Evolutionary conservation across 805 yeast genomes (phyloP).

Genomic region (Sugiyamaella valdiviana): DNA sequence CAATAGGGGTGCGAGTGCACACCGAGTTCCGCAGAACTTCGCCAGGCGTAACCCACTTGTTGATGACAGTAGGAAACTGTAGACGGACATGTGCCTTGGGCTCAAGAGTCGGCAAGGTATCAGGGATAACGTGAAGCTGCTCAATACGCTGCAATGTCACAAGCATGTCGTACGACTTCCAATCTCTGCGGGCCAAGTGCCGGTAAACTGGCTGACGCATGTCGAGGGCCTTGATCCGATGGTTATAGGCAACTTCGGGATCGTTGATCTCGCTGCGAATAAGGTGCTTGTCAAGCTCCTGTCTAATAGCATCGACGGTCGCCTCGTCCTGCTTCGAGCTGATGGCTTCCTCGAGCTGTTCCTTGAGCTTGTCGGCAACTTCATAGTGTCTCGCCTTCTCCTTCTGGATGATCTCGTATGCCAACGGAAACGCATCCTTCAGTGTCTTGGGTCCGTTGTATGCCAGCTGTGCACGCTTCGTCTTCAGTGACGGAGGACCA

Average conservation of each 20-base stretch:
- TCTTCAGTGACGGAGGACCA: conserved; percentile 23
- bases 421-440: conserved; percentile 64
- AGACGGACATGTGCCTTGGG: conserved; percentile 73
- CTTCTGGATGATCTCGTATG: conserved; percentile 52
- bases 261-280: conserved; percentile 65
- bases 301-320: conserved; percentile 20
- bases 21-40: conserved; percentile 62
- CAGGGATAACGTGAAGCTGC: conserved; percentile 79
- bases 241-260: conserved; percentile 79
- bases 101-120: conserved; percentile 81
- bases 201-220: conserved; percentile 76
- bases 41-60: conserved; percentile 76
- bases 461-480: conserved; percentile 24
- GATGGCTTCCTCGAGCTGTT: conserved; percentile 21
- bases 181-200: conserved; percentile 55
- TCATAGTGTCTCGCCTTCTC: conserved; percentile 42
- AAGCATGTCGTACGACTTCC: conserved; percentile 70
- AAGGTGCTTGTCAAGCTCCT: conserved; percentile 30
- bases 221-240: conserved; percentile 47
- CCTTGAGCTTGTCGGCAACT: conserved; percentile 35
- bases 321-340: conserved; percentile 20
- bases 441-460: conserved; percentile 67
- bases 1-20: conserved; percentile 68
- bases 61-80: conserved; percentile 59
- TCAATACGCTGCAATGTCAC: conserved; percentile 88